Evolutionary conservation across 805 yeast genomes (phyloP), one percentile per base, ranked within the genome.

Genomic region (Metschnikowia gelsemii): DNA sequence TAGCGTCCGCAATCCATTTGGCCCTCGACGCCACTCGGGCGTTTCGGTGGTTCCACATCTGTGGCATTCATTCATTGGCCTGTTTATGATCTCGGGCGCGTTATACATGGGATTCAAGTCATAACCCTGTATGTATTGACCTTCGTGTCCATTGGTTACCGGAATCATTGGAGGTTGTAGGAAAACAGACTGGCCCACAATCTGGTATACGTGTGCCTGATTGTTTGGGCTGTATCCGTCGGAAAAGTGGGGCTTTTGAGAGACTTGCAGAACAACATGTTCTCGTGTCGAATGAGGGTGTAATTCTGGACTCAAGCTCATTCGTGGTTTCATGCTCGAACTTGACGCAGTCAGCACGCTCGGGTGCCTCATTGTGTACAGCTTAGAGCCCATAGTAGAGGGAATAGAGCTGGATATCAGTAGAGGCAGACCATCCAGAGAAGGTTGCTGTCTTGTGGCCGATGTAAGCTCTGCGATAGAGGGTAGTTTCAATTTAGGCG

Each of bases 1-100:
- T 31, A 68, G 56, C 0, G 73, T 68, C n/a, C 72, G 53, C n/a
- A 66, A 70, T 2, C 73, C 73, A 32, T 66, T 65, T 8, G 73
- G 73, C 3, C 73, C 73, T 32, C 72, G 54, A 39, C 73, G 54
- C 73, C 73, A 68, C 50, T 68, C 73, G 5, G 72, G 73, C 2
- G 73, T 68, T 43, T 70, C 74, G 2, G 73, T 68, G 25, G 73
- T 69, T 12, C 73, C 74, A 45, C 75, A 70, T 23, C 75, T 51
- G 41, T 70, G 74, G 41, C 75, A 70, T 46, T 62, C 64, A 45
- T 68, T 66, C 39, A 52, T 55, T 23, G 63, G 60, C 43, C 45
- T 47, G 36, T 45, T 46, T 28, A 48, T 39, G 17, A 51, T 43
- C 21, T 50, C 57, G 4, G 54, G 47, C 9, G 40, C 45, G 20